Percentiles rank a stretch among this genome's conserved stretches.
Evolutionary conservation across 495 filamentous ascomycete species (phyloP).

Genomic region (Daldinia grandis): DNA sequence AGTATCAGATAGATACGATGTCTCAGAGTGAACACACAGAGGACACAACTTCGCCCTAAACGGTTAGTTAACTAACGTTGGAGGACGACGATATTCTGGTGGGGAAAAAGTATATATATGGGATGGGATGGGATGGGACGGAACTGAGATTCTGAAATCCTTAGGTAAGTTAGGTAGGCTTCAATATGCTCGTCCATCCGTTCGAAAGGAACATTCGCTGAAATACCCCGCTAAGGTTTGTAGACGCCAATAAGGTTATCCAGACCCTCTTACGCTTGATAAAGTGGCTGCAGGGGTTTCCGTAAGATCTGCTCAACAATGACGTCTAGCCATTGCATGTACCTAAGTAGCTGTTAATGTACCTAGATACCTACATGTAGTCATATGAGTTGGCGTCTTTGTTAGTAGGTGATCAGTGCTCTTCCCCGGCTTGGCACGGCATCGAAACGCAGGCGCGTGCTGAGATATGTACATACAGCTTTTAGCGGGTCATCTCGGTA

Average conservation of each 20-base stretch:
- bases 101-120: background rate
- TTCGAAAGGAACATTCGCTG: background rate
- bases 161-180: no score
- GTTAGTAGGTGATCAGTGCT: conserved; percentile 14
- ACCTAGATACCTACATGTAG: no score
- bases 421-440: conserved; percentile 21
- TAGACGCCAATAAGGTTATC: conserved; percentile 25
- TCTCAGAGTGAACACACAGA: background rate
- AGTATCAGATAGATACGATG: background rate
- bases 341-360: background rate
- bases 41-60: background rate
- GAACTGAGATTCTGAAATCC: background rate
- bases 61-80: no score
- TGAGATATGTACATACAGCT: background rate
- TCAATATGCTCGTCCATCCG: background rate
- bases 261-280: conserved; percentile 6
- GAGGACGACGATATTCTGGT: background rate
- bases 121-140: background rate
- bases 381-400: conserved; percentile 35
- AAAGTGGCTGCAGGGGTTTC: conserved; percentile 29
- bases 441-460: conserved; percentile 28
- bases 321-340: conserved; percentile 21
- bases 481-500: conserved; percentile 2
- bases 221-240: conserved; percentile 14
- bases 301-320: conserved; percentile 29